These are phyloP conservation scores for Uromyces viciae-fabae DNA, from an alignment of 1,284 basidiomycete genomes.

Conservation along the genomic window DNA sequence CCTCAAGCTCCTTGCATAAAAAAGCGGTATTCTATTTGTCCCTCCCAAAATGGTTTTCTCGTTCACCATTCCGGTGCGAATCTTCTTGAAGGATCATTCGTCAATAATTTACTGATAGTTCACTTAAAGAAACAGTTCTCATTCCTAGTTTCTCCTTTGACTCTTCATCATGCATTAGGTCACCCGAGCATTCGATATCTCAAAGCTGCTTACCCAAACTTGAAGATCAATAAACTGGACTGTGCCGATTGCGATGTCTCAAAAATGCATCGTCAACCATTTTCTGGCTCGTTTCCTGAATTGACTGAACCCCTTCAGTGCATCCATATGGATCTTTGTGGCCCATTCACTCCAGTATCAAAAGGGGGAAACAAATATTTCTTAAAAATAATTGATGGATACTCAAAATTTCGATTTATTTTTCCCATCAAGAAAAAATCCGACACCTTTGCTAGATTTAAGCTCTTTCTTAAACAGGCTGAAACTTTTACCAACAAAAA, in stretches of 20 bases:
- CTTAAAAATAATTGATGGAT: background rate
- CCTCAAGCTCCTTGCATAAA: background rate
- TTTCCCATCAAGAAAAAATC: background rate
- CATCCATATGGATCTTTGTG: slow-evolving; percentile 1
- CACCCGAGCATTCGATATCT: background rate
- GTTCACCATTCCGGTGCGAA: no score
- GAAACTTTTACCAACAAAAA: background rate
- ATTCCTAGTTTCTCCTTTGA: background rate
- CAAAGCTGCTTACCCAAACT: background rate
- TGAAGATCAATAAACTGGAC: background rate
- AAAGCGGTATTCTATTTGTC: background rate
- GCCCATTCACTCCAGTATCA: background rate
- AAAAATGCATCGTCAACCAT: background rate
- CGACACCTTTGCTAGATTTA: background rate
- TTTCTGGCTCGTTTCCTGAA: background rate
- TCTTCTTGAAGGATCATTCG: no score
- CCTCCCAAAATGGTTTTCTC: background rate
- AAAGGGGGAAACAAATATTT: background rate
- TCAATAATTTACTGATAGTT: no score
- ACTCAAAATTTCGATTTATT: background rate
- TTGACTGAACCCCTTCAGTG: background rate
- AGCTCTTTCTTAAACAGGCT: background rate
- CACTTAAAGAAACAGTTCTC: no score
- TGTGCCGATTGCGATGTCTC: background rate
- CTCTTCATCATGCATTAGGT: background rate